These are phyloP conservation scores for Fusarium miscanthi DNA, from an alignment of 2,329 filamentous ascomycete species.

Conservation along the genomic window DNA sequence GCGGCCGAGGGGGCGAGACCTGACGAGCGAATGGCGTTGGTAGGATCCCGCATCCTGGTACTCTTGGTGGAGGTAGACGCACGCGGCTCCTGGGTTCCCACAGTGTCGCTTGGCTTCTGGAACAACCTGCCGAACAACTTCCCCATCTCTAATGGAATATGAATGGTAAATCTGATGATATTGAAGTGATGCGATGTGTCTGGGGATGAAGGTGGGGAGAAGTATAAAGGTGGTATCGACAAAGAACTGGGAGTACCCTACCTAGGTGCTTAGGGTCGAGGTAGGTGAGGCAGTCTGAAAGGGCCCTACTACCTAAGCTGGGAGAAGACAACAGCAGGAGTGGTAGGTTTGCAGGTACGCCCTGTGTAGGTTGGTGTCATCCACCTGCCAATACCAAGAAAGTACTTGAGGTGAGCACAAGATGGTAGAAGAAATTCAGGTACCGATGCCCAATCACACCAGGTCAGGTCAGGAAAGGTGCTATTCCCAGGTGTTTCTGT, in stretches of 20 bases:
- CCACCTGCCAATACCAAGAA: slow-evolving; percentile 3
- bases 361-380: slow-evolving; percentile 3
- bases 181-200: neutral
- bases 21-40: slow-evolving; percentile 35
- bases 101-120: slow-evolving; percentile 42
- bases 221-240: neutral
- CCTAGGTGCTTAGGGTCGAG: no score
- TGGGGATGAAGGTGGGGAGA: neutral
- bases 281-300: neutral
- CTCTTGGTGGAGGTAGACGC: slow-evolving; percentile 34
- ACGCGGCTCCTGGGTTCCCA: slow-evolving; percentile 38
- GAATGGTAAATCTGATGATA: slow-evolving; percentile 2
- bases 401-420: slow-evolving; percentile 18
- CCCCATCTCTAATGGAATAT: slow-evolving; percentile 7
- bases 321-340: neutral
- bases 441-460: slow-evolving; percentile 23
- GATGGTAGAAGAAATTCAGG: slow-evolving; percentile 11
- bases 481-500: slow-evolving; percentile 30
- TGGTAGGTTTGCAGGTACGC: neutral
- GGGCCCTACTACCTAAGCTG: neutral
- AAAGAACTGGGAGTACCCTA: neutral
- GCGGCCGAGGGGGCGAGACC: slow-evolving; percentile 38
- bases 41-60: slow-evolving; percentile 29
- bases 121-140: slow-evolving; percentile 24
- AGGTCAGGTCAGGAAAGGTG: slow-evolving; percentile 18